Base-by-base conservation (phyloP, 2,329 filamentous ascomycete genomes). In the Ustulina deusta region DNA sequence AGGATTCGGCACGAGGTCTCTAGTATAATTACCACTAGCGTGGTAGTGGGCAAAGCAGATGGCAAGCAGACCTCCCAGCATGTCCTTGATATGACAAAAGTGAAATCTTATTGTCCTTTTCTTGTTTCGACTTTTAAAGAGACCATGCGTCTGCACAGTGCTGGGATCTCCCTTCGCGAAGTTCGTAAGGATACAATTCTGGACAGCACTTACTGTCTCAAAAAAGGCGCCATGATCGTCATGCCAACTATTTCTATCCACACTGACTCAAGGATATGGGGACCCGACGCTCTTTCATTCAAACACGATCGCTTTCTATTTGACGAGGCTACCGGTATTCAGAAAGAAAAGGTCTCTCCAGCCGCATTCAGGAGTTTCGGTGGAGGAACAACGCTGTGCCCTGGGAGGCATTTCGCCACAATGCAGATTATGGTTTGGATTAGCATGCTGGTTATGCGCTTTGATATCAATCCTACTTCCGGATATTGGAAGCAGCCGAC, bases 401-500 rank as follows among this genome's bases (percentile, higher is more conserved):
- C 57, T 2, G 57, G 57, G 6, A 60, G 46, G 22, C 57, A 60
- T 51, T 38, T 60, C 34, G 57, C 57, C 11, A 60, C 57, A 22
- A 38, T 27, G 0, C 57, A 60, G 42, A 60, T 61, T 7, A 51
- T 61, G 44, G 44, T 22, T 20, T 61, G 58, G 58, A 61, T 52
- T 22, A 61, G 44, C 20, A 61, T 61, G 32, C 36, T 61, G n/a
- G 58, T 29, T 20, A 61, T 61, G 58, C 29, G 48, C 17, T 61
- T 51, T 20, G 29, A 61, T 38, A 32, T 58, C 3, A 40, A 34
- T 25, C 55, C 55, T 9, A n/a, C 17, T 34, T 58, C 25, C 1
- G 40, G 55, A 34, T 7, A 17, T 2, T 58, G 40, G 55, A 10
- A 46, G 3, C 13, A 22, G 55, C 55, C 55, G 3, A 11, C 25